Conservation (phyloP, 208 protist species). For the Balamuthia mandrillaris region DNA sequence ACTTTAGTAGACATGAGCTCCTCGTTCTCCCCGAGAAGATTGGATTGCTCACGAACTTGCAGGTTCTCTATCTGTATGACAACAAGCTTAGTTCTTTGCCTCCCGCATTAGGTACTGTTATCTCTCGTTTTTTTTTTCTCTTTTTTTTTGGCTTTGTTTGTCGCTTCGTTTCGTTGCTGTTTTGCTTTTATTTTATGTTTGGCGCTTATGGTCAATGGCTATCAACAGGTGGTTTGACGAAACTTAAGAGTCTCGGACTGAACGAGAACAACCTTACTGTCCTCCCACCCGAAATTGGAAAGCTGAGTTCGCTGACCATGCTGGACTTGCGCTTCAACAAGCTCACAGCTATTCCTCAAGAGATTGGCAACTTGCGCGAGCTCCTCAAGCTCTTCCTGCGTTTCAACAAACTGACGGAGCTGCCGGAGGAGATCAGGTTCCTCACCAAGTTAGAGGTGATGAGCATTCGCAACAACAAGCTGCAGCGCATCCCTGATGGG, state of each 20-base stretch:
- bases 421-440: constrained; percentile 40
- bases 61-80: constrained; percentile 37
- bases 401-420: constrained; percentile 46
- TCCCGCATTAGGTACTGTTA: not conserved
- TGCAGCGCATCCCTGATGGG: not conserved
- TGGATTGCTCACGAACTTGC: not conserved
- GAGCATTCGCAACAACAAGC: constrained; percentile 31
- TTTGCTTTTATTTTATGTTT: not conserved
- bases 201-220: not conserved
- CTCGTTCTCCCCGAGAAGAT: constrained; percentile 11
- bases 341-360: constrained; percentile 1
- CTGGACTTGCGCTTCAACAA: constrained; percentile 38
- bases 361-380: constrained; percentile 14
- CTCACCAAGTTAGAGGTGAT: constrained; percentile 18
- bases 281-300: constrained; percentile 19
- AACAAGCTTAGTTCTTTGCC: constrained; percentile 32
- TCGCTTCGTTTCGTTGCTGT: not conserved
- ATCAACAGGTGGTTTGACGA: constrained; percentile 16
- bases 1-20: constrained; percentile 11
- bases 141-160: not conserved
- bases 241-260: constrained; percentile 2
- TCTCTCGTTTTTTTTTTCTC: not conserved
- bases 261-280: constrained; percentile 33
- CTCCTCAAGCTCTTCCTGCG: constrained; percentile 43
- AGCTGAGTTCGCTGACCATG: constrained; percentile 19